These are phyloP conservation scores for Dichomitus squalens DNA, from an alignment of 1,284 basidiomycete genomes.

Conservation along the genomic window DNA sequence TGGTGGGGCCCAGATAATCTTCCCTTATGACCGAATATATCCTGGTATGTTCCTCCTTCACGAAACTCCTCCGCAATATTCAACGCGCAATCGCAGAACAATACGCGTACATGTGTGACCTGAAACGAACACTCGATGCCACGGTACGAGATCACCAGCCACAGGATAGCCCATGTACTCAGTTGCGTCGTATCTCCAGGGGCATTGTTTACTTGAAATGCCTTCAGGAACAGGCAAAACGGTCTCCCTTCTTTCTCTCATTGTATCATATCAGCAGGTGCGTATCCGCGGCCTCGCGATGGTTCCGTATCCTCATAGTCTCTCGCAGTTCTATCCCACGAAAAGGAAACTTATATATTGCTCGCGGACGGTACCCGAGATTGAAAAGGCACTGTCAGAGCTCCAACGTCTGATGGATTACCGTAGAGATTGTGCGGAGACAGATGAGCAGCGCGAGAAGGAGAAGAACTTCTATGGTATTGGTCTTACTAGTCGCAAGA, in stretches of 20 bases:
- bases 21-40: constrained; percentile 91
- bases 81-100: constrained; percentile 63
- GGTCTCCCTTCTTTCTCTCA: constrained; percentile 93
- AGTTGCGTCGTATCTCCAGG: constrained; percentile 50
- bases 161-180: background rate
- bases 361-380: constrained; percentile 99
- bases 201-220: constrained; percentile 99
- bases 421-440: constrained; percentile 71
- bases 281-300: background rate
- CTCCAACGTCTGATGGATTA: constrained; percentile 95
- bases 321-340: constrained; percentile 81
- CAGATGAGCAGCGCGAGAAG: constrained; percentile 75
- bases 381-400: constrained; percentile 97
- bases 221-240: constrained; percentile 99
- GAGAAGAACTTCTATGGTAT: constrained; percentile 88
- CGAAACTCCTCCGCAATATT: background rate
- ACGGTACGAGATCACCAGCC: constrained; percentile 48
- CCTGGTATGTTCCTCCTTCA: constrained; percentile 54
- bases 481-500: constrained; percentile 95
- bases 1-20: constrained; percentile 64
- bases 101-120: constrained; percentile 99
- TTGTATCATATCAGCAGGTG: constrained; percentile 98
- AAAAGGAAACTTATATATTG: constrained; percentile 97
- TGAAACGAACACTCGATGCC: constrained; percentile 95
- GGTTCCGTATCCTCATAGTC: background rate